These are phyloP conservation scores for Westerdykella aurantiaca DNA, from an alignment of 2,329 filamentous ascomycete species.

Conservation along the genomic window DNA sequence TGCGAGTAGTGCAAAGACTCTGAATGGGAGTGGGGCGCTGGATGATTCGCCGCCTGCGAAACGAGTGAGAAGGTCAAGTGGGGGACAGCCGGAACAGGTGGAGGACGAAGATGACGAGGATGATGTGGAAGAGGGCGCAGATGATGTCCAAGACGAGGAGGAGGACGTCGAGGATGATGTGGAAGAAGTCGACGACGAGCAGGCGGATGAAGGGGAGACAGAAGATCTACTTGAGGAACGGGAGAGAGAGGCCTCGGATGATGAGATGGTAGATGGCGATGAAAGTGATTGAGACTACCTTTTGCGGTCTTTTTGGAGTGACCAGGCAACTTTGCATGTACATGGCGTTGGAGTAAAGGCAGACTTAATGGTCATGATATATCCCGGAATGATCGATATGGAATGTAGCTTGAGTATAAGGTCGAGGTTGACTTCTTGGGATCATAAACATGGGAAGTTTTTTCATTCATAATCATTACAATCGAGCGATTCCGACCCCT, in stretches of 20 bases:
- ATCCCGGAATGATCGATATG: no score
- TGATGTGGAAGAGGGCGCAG: constrained; percentile 38
- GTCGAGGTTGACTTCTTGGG: no score
- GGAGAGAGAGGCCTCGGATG: constrained; percentile 40
- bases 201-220: constrained; percentile 46
- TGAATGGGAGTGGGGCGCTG: constrained; percentile 18
- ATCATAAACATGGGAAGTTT: no score
- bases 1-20: constrained; percentile 1
- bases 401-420: no score
- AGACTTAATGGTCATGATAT: no score
- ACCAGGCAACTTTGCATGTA: constrained; percentile 17
- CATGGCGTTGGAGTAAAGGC: constrained; percentile 19
- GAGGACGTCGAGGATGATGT: constrained; percentile 47
- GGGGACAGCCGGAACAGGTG: constrained; percentile 37
- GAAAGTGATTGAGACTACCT: constrained; percentile 31
- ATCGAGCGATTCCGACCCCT: no score
- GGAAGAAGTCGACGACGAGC: constrained; percentile 52
- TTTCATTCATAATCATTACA: no score
- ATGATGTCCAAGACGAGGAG: constrained; percentile 45
- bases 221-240: constrained; percentile 42
- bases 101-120: constrained; percentile 34
- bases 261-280: constrained; percentile 53
- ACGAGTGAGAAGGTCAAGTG: constrained; percentile 39
- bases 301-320: not conserved
- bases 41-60: constrained; percentile 46